A percentile compares a stretch with the other conserved stretches of the same genome.
Evolutionary conservation across 306 rosid genomes (phyloP).

Genomic region (Corylus avellana): DNA sequence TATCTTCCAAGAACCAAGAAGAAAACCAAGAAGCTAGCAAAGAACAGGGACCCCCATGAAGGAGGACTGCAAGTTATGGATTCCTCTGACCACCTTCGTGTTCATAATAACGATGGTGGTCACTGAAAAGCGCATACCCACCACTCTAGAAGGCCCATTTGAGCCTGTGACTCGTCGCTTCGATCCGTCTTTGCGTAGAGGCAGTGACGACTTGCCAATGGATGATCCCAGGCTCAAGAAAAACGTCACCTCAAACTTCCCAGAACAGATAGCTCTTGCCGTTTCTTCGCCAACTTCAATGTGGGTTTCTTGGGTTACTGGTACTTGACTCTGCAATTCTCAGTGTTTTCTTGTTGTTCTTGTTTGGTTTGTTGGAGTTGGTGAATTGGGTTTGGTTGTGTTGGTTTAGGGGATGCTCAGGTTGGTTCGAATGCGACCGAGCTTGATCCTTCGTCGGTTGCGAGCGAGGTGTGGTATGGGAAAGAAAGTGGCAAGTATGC

Average conservation of each 20-base stretch:
- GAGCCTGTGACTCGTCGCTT: constrained; percentile 65
- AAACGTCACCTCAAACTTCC: constrained; percentile 68
- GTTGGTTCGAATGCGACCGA: constrained; percentile 73
- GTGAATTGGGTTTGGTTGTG: constrained; percentile 25
- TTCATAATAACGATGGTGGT: constrained; percentile 29
- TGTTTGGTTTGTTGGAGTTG: constrained; percentile 15
- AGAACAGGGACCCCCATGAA: constrained; percentile 32
- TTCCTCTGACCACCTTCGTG: constrained; percentile 30
- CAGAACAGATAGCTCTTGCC: constrained; percentile 86
- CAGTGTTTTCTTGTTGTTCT: not conserved
- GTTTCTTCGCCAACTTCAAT: constrained; percentile 75
- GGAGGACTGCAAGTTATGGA: constrained; percentile 24
- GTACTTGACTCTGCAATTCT: constrained; percentile 41
- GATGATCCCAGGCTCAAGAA: constrained; percentile 74
- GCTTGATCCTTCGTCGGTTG: constrained; percentile 60
- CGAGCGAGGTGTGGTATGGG: constrained; percentile 81
- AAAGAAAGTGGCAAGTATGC: constrained; percentile 67
- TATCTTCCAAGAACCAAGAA: not conserved
- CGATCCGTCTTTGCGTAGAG: constrained; percentile 60
- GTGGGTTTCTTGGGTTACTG: constrained; percentile 94
- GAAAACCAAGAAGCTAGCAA: not conserved
- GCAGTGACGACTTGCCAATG: constrained; percentile 93
- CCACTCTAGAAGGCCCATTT: constrained; percentile 88
- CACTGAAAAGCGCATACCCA: constrained; percentile 51
- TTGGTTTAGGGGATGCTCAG: constrained; percentile 80